Evolutionary conservation across 305 asterid genomes (phyloP), one percentile per base, ranked within the genome.

Genomic region (Fraxinus xanthoxyloides): DNA sequence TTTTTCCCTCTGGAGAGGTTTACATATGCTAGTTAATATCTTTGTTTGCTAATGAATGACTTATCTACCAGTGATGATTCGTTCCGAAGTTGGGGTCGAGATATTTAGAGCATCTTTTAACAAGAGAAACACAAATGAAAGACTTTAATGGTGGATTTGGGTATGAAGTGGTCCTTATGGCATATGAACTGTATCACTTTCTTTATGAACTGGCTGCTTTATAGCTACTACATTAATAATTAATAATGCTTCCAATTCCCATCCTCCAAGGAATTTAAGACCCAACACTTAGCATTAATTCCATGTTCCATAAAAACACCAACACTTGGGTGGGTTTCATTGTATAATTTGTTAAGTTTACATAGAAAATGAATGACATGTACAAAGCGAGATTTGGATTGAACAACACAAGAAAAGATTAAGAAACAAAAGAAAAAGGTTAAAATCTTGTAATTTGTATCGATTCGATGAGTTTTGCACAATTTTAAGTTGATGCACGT

Each of bases 161-260:
- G 24, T 17, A 13, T 24, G 34, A 5, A 1, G 26, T 67, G 74
- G 74, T 67, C 74, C 36, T 12, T 67, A 0, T 26, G 36, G 17
- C n/a, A 63, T 24, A 63, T 63, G 26, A 24, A 63, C 72, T 65
- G 70, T 59, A 23, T 67, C 74, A 1, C 19, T 10, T 28, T 77
- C 61, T 38, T 76, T 30, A 54, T 84, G 72, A 43, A 78, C 72
- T 74, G 80, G 67, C 38, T 73, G 10, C 24, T 61, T 72, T 81
- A 8, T 54, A 35, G 56, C 78, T 51, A 56, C 48, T 77, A 48
- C 21, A 35, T 79, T 21, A 74, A 69, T 79, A 74, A 75, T 79
- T 67, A 82, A 82, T 82, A 48, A 17, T 70, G 61, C 46, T 75
- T 35, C 34, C 51, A 73, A 9, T 23, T 36, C 80, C 80, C 36